Conservation (phyloP, 495 filamentous ascomycete species). For the Daldinia decipiens region DNA sequence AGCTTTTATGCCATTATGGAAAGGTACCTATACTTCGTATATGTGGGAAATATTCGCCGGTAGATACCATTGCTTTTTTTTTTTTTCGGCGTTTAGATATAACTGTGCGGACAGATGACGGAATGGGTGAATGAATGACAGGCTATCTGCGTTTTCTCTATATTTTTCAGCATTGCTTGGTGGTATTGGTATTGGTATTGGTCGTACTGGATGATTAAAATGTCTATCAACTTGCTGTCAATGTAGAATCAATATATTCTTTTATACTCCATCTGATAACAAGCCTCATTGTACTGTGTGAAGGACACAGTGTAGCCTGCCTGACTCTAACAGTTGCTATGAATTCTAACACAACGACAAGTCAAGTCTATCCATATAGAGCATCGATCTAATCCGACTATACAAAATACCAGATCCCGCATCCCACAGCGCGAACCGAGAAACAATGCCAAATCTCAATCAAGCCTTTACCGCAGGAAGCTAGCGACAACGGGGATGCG, state of each 20-base stretch:
- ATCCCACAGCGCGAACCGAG: neutral
- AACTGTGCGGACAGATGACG: constrained; percentile 3
- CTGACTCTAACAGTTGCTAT: no score
- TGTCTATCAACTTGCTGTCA: neutral
- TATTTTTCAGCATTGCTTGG: neutral
- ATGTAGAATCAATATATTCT: neutral
- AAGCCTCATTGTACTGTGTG: no score
- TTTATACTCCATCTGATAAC: neutral
- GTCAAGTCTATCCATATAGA: no score
- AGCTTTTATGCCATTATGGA: constrained; percentile 18
- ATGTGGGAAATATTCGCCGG: constrained; percentile 23
- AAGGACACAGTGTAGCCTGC: no score
- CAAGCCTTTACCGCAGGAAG: neutral
- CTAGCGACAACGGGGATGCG: neutral
- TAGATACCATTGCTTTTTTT: constrained; percentile 40
- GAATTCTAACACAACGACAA: no score
- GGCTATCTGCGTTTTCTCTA: neutral
- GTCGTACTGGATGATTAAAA: neutral
- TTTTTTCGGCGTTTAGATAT: constrained; percentile 37
- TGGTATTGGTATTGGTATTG: neutral
- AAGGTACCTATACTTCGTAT: constrained; percentile 29
- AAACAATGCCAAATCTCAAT: neutral
- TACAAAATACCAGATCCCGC: neutral
- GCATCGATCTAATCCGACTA: neutral
- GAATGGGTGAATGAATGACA: constrained; percentile 4